phyloP scores from a whole-genome alignment of 148 eudicot genomes.

The Fagopyrum homotropicum region DNA sequence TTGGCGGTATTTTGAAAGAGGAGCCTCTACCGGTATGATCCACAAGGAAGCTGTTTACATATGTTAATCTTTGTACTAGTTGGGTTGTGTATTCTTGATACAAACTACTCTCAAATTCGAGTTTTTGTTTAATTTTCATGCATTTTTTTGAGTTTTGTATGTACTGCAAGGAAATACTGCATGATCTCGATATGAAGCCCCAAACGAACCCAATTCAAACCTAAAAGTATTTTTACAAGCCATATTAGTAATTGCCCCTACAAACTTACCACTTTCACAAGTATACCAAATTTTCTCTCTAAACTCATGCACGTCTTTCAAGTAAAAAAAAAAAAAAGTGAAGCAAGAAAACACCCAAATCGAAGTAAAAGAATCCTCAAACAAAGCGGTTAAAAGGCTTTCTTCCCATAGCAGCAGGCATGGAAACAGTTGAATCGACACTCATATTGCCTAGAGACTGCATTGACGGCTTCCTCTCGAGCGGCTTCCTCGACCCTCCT shows the following conservation, averaged over 20 bases:
- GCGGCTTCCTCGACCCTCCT: constrained; percentile 27
- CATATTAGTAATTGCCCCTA: constrained; percentile 5
- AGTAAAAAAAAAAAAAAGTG: not conserved
- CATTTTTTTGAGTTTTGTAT: no score
- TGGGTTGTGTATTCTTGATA: not conserved
- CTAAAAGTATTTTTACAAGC: constrained; percentile 5
- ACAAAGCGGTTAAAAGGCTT: constrained; percentile 91
- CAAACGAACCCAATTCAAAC: not conserved
- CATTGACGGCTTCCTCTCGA: constrained; percentile 44
- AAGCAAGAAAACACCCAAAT: not conserved
- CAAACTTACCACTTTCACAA: constrained; percentile 10
- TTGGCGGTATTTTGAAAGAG: constrained; percentile 67
- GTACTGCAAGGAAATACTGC: not conserved
- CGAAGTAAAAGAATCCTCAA: constrained; percentile 32
- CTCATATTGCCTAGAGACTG: constrained; percentile 58
- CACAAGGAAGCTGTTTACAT: not conserved
- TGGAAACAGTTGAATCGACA: constrained; percentile 67
- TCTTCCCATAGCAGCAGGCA: constrained; percentile 78
- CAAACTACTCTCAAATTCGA: no score
- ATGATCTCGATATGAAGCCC: not conserved
- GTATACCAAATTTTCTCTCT: constrained; percentile 1
- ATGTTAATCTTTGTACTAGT: not conserved
- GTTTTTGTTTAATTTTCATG: no score
- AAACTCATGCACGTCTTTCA: not conserved
- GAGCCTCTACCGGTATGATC: constrained; percentile 46